These are phyloP conservation scores for Colletotrichum eremochloae DNA, from an alignment of 2,329 filamentous ascomycete species.

Conservation along the genomic window DNA sequence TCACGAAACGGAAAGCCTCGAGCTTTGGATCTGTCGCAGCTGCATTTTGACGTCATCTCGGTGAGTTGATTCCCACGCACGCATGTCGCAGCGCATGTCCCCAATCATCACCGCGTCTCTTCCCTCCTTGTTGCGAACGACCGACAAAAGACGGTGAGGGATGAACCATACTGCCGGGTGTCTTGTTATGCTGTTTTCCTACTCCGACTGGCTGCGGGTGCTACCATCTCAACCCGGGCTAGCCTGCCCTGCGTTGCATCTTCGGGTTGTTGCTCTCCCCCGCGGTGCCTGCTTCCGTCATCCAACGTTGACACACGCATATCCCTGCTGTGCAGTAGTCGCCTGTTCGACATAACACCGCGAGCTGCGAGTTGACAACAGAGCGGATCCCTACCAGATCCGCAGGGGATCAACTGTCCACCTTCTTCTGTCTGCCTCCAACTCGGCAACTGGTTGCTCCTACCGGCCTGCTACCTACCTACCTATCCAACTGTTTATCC, in stretches of 20 bases:
- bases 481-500: constrained; percentile 6
- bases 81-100: constrained; percentile 14
- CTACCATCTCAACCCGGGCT: constrained; percentile 3
- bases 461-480: not conserved
- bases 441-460: constrained; percentile 7
- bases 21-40: constrained; percentile 11
- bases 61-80: constrained; percentile 22
- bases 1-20: constrained; percentile 18
- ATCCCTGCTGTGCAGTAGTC: constrained; percentile 22
- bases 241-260: constrained; percentile 3
- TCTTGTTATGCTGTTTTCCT: constrained; percentile 4
- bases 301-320: constrained; percentile 22
- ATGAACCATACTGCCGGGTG: constrained; percentile 14
- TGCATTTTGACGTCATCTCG: constrained; percentile 40
- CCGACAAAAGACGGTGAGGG: constrained; percentile 33
- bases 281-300: constrained; percentile 36
- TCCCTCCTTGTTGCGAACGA: constrained; percentile 2
- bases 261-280: constrained; percentile 21
- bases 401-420: not conserved
- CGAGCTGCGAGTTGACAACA: constrained; percentile 1
- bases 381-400: not conserved
- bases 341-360: constrained; percentile 30
- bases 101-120: constrained; percentile 31
- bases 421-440: not conserved
- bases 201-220: constrained; percentile 24